These are phyloP conservation scores for Pezicula carpinea DNA, from an alignment of 2,329 filamentous ascomycete genomes.

Conservation along the genomic window DNA sequence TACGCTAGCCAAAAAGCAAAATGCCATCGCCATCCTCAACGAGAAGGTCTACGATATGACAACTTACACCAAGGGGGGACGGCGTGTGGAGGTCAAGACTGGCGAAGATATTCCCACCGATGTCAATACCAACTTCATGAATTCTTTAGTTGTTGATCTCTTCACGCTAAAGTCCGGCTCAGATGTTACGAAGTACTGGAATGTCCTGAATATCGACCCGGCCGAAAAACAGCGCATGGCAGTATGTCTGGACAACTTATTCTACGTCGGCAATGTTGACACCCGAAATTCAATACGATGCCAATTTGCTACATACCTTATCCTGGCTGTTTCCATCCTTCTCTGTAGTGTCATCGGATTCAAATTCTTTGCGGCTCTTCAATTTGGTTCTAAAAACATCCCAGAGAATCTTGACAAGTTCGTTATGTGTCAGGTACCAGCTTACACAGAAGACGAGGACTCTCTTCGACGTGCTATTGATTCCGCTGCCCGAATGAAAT, in stretches of 20 bases:
- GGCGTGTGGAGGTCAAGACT: constrained; percentile 52
- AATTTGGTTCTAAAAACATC: constrained; percentile 85
- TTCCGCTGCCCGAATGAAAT: constrained; percentile 89
- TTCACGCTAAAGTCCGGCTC: constrained; percentile 72
- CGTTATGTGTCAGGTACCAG: constrained; percentile 94
- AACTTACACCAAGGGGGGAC: constrained; percentile 72
- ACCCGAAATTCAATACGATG: constrained; percentile 83
- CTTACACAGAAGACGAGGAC: constrained; percentile 97
- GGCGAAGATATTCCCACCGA: constrained; percentile 44
- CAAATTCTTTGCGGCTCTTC: constrained; percentile 95
- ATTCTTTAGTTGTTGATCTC: constrained; percentile 64
- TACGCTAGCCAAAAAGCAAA: constrained; percentile 57
- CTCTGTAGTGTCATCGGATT: constrained; percentile 80
- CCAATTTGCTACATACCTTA: constrained; percentile 82
- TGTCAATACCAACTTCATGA: constrained; percentile 75
- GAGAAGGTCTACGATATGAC: constrained; percentile 85
- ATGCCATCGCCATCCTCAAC: constrained; percentile 74
- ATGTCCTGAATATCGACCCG: constrained; percentile 57
- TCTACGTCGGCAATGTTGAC: constrained; percentile 88
- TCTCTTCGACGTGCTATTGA: constrained; percentile 95
- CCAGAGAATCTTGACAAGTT: constrained; percentile 98
- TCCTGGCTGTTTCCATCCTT: constrained; percentile 78
- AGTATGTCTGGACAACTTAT: constrained; percentile 85
- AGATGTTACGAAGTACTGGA: constrained; percentile 82
- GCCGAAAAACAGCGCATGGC: constrained; percentile 63